Evolutionary conservation across 805 yeast species (phyloP).

Genomic region (Candida oleophila): DNA sequence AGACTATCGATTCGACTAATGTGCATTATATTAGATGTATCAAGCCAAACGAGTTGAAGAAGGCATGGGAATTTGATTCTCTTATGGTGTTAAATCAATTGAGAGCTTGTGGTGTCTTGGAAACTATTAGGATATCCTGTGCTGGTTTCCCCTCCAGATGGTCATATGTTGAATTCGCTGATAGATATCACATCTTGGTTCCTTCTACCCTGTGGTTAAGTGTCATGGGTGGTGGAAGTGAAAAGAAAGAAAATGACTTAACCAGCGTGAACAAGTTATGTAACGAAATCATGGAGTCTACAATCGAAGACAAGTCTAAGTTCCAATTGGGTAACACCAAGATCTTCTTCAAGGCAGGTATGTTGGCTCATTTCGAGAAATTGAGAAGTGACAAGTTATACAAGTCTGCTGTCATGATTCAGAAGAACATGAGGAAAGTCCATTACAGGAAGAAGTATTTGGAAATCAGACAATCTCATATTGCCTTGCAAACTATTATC

Average conservation of each 20-base stretch:
- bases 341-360: slow-evolving; percentile 94
- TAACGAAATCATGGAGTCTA: slow-evolving; percentile 59
- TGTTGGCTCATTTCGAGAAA: slow-evolving; percentile 88
- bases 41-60: slow-evolving; percentile 91
- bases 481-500: slow-evolving; percentile 56
- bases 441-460: slow-evolving; percentile 62
- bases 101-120: slow-evolving; percentile 98
- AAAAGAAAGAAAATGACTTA: slow-evolving; percentile 52
- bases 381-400: slow-evolving; percentile 75
- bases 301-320: slow-evolving; percentile 64
- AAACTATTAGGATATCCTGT: slow-evolving; percentile 93
- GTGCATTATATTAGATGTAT: slow-evolving; percentile 97
- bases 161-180: slow-evolving; percentile 90
- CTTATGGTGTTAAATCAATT: slow-evolving; percentile 93
- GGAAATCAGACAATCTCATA: slow-evolving; percentile 53
- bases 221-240: slow-evolving; percentile 54
- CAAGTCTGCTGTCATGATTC: slow-evolving; percentile 78
- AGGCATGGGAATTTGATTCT: slow-evolving; percentile 94
- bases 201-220: slow-evolving; percentile 67
- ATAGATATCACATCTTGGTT: slow-evolving; percentile 81
- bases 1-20: slow-evolving; percentile 88
- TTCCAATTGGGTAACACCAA: slow-evolving; percentile 92
- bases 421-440: slow-evolving; percentile 72
- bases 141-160: slow-evolving; percentile 98
- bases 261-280: slow-evolving; percentile 65